Conservation (phyloP, 73 alveolate genomes). For the Stentor coeruleus region DNA sequence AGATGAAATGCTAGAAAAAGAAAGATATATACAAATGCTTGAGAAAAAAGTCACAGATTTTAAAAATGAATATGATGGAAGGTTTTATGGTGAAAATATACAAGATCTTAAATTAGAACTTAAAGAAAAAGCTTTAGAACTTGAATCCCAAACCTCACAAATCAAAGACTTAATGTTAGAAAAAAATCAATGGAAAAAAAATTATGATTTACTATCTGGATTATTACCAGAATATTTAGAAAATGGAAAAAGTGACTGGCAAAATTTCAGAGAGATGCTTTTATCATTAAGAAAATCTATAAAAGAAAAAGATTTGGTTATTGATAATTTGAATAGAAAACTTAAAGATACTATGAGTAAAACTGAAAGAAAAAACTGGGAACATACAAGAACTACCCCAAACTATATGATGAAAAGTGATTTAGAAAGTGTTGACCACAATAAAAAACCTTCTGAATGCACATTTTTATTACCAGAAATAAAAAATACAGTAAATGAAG, state of each 20-base stretch:
- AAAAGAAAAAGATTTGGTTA: background rate
- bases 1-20: background rate
- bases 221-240: background rate
- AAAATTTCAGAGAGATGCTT: background rate
- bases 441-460: too few species aligned
- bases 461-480: background rate
- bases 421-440: too few species aligned
- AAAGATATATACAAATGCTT: background rate
- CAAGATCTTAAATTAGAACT: background rate
- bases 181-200: background rate
- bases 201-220: background rate
- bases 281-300: background rate
- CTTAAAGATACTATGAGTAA: background rate
- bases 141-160: background rate
- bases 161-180: background rate
- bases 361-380: too few species aligned
- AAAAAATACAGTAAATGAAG: background rate
- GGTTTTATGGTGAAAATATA: background rate
- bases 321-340: background rate
- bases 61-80: background rate
- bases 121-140: background rate
- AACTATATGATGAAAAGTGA: background rate
- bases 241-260: background rate
- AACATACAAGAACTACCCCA: too few species aligned
- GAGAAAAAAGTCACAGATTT: background rate